Percentiles rank a stretch among this genome's conserved stretches.
phyloP scores from a whole-genome alignment of 31 red algal genomes.

The Pterothamnion heteromorphum region DNA sequence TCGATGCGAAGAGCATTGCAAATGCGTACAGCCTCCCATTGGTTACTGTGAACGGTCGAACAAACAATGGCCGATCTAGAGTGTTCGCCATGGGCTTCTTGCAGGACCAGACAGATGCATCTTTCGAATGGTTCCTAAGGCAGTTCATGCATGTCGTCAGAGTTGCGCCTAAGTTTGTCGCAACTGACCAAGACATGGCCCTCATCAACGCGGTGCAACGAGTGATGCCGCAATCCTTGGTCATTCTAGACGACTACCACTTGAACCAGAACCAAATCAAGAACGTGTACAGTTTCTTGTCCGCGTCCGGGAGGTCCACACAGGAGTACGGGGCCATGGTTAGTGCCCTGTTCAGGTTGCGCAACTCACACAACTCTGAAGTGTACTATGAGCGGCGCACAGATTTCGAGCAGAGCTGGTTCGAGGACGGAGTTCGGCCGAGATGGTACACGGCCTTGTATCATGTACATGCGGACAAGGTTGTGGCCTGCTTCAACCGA shows the following conservation, averaged over 20 bases:
- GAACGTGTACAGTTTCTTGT: background rate
- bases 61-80: background rate
- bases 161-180: background rate
- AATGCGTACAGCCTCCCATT: background rate
- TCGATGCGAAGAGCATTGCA: background rate
- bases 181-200: background rate
- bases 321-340: background rate
- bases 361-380: background rate
- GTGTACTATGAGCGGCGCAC: background rate
- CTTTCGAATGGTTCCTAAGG: background rate
- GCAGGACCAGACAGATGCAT: background rate
- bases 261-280: background rate
- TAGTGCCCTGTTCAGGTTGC: background rate
- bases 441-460: conserved; percentile 1
- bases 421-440: background rate
- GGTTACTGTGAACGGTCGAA: background rate
- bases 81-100: conserved; percentile 6
- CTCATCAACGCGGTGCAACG: background rate
- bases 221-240: background rate
- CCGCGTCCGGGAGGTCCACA: background rate
- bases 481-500: background rate
- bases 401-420: background rate
- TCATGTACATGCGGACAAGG: background rate
- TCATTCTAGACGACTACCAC: conserved; percentile 11
- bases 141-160: background rate